Evolutionary conservation across 495 filamentous ascomycete genomes (phyloP), one percentile per base, ranked within the genome.

Genomic region (Hypoxylon rickii): DNA sequence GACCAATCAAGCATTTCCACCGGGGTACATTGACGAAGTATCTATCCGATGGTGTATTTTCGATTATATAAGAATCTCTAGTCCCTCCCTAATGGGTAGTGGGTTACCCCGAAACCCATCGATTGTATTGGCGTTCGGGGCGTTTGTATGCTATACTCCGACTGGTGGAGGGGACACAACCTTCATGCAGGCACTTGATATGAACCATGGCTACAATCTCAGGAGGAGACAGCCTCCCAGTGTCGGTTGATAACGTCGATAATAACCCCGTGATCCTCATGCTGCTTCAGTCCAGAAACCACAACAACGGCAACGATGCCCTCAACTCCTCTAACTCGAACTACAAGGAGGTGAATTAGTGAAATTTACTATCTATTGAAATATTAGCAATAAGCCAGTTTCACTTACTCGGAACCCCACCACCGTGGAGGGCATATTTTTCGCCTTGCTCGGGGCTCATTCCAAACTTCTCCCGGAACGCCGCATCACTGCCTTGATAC

Each of bases 261-360:
- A 54, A 90, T 81, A 37, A 90, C 82, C 32, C 79, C 79, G 75
- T 93, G 89, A 70, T 91, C 88, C 69, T 90, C 81, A 67, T 89
- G 80, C 71, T 89, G 86, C 74, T 83, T 85, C 71, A 92, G 71
- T 43, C 88, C 89, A 68, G 83, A 87, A 8, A 92, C 87, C 15
- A 90, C 85, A 36, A 90, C 80, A 2, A 89, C 85, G 1, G 79
- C 88, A 32, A 90, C 83, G 16, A 90, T 60, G 0, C 86, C 88
- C 68, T 90, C 87, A 12, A 91, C 85, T 0, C 85, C 84, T 24
- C 65, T 73, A 2, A 92, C 87, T 12, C 83, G 75, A 32, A 90
- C 64, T 67, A 16, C 3, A 19, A 13, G 1, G 12, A 40, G 7
- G 2, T 7, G 1, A 45, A 45, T 60, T 10, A 60, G 38, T 38